phyloP scores from a whole-genome alignment of 306 rosid species.

The Echinosophora koreensis region DNA sequence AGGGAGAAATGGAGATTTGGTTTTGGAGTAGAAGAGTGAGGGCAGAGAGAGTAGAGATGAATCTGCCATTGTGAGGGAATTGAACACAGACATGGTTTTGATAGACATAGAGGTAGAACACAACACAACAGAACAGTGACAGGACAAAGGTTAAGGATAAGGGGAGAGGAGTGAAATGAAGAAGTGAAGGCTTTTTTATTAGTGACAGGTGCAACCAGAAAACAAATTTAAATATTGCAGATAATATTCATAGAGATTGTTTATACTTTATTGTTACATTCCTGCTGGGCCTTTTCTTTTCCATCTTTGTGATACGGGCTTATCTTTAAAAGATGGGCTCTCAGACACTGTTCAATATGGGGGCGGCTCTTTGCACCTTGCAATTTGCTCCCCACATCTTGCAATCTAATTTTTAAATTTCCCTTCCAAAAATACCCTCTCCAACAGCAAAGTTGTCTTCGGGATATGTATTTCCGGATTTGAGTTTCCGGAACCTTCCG shows the following conservation, averaged over 20 bases:
- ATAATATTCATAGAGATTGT: background rate
- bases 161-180: conserved; percentile 39
- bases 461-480: no score
- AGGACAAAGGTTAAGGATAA: conserved; percentile 55
- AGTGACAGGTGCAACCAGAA: background rate
- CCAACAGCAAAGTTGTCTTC: no score
- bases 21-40: conserved; percentile 54
- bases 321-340: background rate
- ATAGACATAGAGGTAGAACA: conserved; percentile 50
- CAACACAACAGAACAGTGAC: conserved; percentile 9
- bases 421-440: no score
- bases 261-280: no score
- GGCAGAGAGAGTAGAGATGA: conserved; percentile 66
- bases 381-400: no score
- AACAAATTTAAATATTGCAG: background rate
- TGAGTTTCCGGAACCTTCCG: no score
- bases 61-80: conserved; percentile 64
- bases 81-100: conserved; percentile 53
- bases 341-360: no score
- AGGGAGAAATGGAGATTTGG: conserved; percentile 55
- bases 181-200: background rate
- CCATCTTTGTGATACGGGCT: background rate
- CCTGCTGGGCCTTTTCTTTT: no score
- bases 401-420: no score
- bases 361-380: no score